A percentile compares a stretch with the other conserved stretches of the same genome.
These are phyloP conservation scores for Coprinopsis marcescibilis DNA, from an alignment of 768 basidiomycete genomes.

Conservation along the genomic window DNA sequence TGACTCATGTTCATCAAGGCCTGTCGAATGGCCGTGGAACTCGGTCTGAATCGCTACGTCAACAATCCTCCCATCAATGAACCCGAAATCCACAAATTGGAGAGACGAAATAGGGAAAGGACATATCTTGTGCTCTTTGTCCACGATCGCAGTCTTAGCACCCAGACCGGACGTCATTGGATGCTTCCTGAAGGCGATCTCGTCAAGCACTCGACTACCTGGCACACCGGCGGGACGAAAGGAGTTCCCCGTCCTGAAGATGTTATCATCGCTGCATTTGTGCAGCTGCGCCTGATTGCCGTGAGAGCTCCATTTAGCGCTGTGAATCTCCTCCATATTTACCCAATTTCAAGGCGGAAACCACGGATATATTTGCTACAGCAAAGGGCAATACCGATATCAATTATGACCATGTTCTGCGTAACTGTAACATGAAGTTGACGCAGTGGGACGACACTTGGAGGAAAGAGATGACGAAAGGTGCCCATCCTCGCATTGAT, in stretches of 20 bases:
- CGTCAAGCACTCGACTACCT: slow-evolving; percentile 58
- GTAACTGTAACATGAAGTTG: slow-evolving; percentile 67
- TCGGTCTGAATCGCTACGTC: slow-evolving; percentile 69
- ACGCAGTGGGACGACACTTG: slow-evolving; percentile 69
- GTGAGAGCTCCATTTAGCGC: slow-evolving; percentile 35
- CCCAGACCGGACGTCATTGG: slow-evolving; percentile 82
- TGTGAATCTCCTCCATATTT: slow-evolving; percentile 2
- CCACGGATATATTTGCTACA: slow-evolving; percentile 66
- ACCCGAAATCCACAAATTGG: slow-evolving; percentile 57
- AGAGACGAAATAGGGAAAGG: slow-evolving; percentile 80
- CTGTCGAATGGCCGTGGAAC: slow-evolving; percentile 83
- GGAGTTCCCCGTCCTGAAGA: slow-evolving; percentile 64
- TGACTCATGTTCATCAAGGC: slow-evolving; percentile 38
- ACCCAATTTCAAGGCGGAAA: slow-evolving; percentile 55
- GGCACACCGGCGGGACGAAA: slow-evolving; percentile 60
- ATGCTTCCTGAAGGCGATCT: slow-evolving; percentile 87
- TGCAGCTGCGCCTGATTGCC: slow-evolving; percentile 73
- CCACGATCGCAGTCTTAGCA: slow-evolving; percentile 81
- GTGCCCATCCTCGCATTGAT: slow-evolving; percentile 25
- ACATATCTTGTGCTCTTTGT: slow-evolving; percentile 84
- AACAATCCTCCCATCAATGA: slow-evolving; percentile 52
- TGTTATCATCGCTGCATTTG: slow-evolving; percentile 72
- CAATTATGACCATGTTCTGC: slow-evolving; percentile 67
- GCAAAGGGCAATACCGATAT: slow-evolving; percentile 50
- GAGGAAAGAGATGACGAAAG: slow-evolving; percentile 68